Evolutionary conservation across 2,329 filamentous ascomycete species (phyloP).

Genomic region (Colletotrichum lupini): DNA sequence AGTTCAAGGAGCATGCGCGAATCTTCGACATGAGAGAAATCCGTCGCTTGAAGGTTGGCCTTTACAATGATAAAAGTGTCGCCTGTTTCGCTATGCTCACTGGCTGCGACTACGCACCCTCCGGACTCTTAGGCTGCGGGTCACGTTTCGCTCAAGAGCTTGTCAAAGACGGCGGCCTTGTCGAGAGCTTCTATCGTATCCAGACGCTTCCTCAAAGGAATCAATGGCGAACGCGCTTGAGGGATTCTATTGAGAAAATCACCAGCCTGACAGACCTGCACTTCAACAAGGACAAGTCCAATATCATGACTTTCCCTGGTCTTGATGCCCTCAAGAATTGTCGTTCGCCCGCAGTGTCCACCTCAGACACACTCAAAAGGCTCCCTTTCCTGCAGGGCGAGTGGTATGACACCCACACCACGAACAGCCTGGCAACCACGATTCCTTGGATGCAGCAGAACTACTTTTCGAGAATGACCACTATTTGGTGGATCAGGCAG

Average conservation of each 20-base stretch:
- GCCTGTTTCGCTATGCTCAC: neutral
- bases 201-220: neutral
- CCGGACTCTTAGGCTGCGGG: constrained; percentile 30
- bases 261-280: neutral
- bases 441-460: neutral
- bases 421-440: neutral
- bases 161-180: neutral
- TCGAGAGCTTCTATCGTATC: neutral
- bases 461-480: neutral
- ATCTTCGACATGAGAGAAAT: constrained; percentile 6
- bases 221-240: neutral
- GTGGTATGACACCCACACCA: neutral
- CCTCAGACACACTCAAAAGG: neutral
- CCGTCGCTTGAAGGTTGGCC: neutral
- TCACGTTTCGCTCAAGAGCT: neutral
- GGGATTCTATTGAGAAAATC: too few relatives aligned
- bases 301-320: neutral
- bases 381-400: neutral
- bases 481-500: neutral
- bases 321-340: neutral
- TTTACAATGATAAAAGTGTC: neutral
- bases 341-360: neutral
- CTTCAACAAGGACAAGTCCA: neutral
- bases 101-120: constrained; percentile 37
- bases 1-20: constrained; percentile 30